Percentiles rank a stretch among this genome's conserved stretches.
Conservation (phyloP, 1,284 basidiomycete genomes). For the Ceratobasidium sp. region DNA sequence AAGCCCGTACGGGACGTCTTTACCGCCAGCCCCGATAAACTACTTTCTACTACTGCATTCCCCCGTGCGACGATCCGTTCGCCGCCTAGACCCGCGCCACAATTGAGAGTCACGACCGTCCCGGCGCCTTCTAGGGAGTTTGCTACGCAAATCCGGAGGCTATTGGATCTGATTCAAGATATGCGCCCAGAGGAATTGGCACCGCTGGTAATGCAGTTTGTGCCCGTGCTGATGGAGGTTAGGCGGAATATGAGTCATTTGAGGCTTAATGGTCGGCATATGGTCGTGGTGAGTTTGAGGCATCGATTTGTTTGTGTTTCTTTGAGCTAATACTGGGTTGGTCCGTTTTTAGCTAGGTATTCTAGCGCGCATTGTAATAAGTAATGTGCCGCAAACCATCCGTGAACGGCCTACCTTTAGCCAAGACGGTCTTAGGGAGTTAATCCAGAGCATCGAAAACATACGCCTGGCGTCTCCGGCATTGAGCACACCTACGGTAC, state of each 20-base stretch:
- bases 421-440: not conserved
- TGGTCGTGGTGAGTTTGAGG: not conserved
- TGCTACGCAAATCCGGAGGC: not conserved
- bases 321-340: no score
- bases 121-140: not conserved
- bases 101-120: not conserved
- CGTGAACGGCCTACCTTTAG: not conserved
- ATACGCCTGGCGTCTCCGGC: not conserved
- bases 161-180: slow-evolving; percentile 3
- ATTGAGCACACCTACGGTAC: not conserved
- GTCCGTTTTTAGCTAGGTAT: not conserved
- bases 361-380: not conserved
- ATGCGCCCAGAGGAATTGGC: not conserved
- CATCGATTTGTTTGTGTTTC: not conserved
- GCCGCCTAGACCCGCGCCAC: not conserved
- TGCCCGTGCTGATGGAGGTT: not conserved
- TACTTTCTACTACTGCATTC: not conserved
- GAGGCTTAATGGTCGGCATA: slow-evolving; percentile 14
- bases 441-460: not conserved
- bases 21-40: not conserved
- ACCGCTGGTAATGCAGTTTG: not conserved
- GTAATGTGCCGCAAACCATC: not conserved
- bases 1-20: not conserved
- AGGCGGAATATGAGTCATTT: not conserved
- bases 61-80: not conserved